These are phyloP conservation scores for Mitragyna speciosa DNA, from an alignment of 257 asterid species.

Conservation along the genomic window DNA sequence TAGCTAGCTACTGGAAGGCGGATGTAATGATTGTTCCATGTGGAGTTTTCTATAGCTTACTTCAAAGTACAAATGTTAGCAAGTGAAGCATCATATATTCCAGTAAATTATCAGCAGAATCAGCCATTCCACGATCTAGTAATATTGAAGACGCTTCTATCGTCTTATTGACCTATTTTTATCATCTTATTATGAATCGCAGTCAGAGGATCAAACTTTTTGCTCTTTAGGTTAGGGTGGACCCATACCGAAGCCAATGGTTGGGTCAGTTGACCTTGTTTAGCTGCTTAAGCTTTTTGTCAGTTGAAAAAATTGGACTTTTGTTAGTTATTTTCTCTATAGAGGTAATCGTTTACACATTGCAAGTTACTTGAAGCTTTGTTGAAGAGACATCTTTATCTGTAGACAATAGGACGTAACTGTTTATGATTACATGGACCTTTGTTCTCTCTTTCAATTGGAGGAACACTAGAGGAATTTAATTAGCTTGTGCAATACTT, in stretches of 20 bases:
- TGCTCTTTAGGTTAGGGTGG: constrained; percentile 5
- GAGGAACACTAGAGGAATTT: background rate
- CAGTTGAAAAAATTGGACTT: constrained; percentile 4
- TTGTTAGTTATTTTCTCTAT: constrained; percentile 8
- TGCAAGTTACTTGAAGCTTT: background rate
- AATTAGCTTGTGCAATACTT: background rate
- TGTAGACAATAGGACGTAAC: background rate
- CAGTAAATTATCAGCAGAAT: background rate
- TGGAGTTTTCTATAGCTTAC: background rate
- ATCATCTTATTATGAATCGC: background rate
- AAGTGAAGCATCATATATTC: background rate
- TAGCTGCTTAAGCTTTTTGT: background rate
- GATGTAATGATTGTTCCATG: background rate
- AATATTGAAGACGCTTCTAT: background rate
- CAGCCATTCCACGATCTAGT: background rate
- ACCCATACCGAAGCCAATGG: background rate
- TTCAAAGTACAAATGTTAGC: background rate
- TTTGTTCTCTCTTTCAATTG: background rate
- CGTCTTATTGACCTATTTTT: background rate
- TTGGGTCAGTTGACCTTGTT: constrained; percentile 10
- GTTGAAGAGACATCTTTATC: background rate
- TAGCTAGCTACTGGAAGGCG: constrained; percentile 24
- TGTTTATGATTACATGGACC: background rate
- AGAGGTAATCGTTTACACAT: background rate
- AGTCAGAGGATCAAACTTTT: constrained; percentile 4